These are phyloP conservation scores for Pinus taeda DNA, from an alignment of 75 land plant genomes.

Conservation along the genomic window DNA sequence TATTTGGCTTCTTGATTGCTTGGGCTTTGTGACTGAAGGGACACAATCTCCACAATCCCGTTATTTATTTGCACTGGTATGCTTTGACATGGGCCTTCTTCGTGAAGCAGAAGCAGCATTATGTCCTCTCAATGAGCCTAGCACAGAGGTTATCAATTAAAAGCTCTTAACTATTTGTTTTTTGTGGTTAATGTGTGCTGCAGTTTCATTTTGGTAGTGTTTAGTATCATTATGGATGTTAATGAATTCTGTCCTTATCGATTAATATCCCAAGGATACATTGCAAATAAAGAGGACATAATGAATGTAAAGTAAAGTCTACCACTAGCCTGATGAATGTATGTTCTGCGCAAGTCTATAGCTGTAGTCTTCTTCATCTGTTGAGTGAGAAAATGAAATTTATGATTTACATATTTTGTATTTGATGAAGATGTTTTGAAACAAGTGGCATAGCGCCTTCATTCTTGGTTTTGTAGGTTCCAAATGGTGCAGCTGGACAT, in stretches of 20 bases:
- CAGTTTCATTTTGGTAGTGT: too few relatives aligned
- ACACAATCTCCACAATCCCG: constrained; percentile 81
- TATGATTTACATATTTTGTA: not conserved
- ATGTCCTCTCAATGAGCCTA: constrained; percentile 58
- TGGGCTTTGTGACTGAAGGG: constrained; percentile 46
- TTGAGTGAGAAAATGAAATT: not conserved
- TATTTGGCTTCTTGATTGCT: not conserved
- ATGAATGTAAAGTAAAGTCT: not conserved
- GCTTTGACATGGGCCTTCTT: constrained; percentile 86
- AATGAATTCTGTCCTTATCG: too few relatives aligned
- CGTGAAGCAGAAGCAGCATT: constrained; percentile 90
- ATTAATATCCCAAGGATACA: too few relatives aligned
- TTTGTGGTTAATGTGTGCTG: too few relatives aligned
- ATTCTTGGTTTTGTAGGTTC: constrained; percentile 48
- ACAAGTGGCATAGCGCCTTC: constrained; percentile 1
- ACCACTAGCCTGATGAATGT: not conserved
- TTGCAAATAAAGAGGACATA: too few relatives aligned
- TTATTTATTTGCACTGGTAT: constrained; percentile 93
- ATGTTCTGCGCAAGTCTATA: not conserved
- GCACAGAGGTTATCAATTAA: constrained; percentile 47
- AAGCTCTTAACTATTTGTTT: not conserved
- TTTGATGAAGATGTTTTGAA: not conserved
- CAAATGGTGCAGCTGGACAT: constrained; percentile 95
- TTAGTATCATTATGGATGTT: too few relatives aligned
- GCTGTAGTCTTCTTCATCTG: not conserved